These are phyloP conservation scores for Monocercomonoides exilis DNA, from an alignment of 78 protist species.

Conservation along the genomic window DNA sequence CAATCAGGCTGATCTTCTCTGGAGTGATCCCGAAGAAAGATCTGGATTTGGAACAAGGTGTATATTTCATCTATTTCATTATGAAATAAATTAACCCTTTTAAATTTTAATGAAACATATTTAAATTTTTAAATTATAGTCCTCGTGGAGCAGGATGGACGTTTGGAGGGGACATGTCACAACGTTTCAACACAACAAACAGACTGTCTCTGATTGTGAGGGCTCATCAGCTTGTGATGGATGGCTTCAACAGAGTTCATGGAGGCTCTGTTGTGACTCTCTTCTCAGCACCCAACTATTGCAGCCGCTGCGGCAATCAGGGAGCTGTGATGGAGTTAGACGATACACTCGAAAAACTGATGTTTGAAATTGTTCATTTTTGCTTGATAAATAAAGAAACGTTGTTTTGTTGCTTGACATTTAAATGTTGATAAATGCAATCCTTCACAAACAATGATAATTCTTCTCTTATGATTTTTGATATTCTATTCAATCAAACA, in stretches of 20 bases:
- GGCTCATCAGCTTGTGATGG: constrained; percentile 96
- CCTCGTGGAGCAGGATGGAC: constrained; percentile 96
- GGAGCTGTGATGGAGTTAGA: constrained; percentile 60
- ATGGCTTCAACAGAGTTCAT: constrained; percentile 89
- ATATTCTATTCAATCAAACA: no score
- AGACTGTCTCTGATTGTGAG: constrained; percentile 62
- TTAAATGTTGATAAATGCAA: no score
- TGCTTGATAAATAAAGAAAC: no score
- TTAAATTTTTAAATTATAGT: constrained; percentile 30
- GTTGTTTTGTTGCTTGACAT: no score
- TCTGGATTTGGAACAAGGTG: neutral
- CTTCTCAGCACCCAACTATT: constrained; percentile 98
- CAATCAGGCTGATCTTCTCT: constrained; percentile 85
- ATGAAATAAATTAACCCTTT: no score
- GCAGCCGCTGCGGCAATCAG: constrained; percentile 89
- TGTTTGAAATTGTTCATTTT: no score
- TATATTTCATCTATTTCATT: no score
- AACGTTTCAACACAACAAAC: constrained; percentile 77
- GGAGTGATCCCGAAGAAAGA: constrained; percentile 81
- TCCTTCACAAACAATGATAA: no score
- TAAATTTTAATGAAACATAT: neutral
- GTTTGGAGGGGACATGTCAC: constrained; percentile 78
- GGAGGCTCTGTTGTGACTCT: constrained; percentile 78
- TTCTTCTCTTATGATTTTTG: no score
- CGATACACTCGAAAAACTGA: constrained; percentile 18